Evolutionary conservation across 768 basidiomycete species (phyloP), one percentile per base, ranked within the genome.

Genomic region (Lentinula sp.): DNA sequence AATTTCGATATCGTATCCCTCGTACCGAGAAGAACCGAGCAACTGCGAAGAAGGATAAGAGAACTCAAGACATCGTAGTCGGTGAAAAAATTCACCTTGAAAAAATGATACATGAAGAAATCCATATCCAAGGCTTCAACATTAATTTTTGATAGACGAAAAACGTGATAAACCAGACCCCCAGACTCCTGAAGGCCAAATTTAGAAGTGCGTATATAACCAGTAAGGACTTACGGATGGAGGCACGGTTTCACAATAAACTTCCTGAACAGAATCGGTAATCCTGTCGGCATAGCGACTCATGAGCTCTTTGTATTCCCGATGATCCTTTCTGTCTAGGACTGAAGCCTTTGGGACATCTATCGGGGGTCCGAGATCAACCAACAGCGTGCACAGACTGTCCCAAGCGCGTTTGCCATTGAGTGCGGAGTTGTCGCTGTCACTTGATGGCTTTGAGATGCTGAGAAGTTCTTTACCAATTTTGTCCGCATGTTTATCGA

Each of bases 401-500:
- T 93, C 89, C 93, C 93, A 94, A 1, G 90, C 85, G n/a, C 83
- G 83, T 71, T 91, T 93, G 4, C 90, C 90, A 20, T 78, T 83
- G 60, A 83, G 68, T 6, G 81, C 82, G 32, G 83, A 76, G 2
- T 78, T 76, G 28, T 75, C 85, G 20, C 79, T 85, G 46, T 88
- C 86, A 3, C 74, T 67, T 7, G 83, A 76, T 1, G 84, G 79
- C 63, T 84, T 86, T 15, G 85, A 81, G 10, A 86, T 78, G 67
- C 90, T 91, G 13, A 94, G 81, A 4, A 94, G 76, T 65, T 93
- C 91, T 69, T 92, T 91, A 35, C 93, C 92, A 57, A 94, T 88
- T 69, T 91, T 91, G 71, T 93, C 91, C 2, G 89, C 87, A 65
- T 93, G 88, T 62, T 86, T 90, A 66, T 90, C 84, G 67, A 93